phyloP scores from a whole-genome alignment of 2,329 filamentous ascomycete species.

The Fusarium stilboides region DNA sequence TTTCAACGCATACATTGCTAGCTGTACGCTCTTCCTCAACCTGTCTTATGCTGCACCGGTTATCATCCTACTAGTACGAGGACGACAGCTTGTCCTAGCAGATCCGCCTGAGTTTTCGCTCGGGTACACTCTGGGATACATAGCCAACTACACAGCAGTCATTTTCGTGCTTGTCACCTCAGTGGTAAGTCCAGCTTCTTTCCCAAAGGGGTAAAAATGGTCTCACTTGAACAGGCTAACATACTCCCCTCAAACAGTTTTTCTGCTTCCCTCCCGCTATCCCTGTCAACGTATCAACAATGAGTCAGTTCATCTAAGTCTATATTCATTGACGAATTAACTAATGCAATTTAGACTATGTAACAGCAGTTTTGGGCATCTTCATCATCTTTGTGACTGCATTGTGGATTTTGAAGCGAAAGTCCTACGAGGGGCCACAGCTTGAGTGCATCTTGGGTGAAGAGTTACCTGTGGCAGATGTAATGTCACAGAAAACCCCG shows the following conservation, averaged over 20 bases:
- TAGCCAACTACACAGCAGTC: slow-evolving; percentile 53
- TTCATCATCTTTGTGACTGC: slow-evolving; percentile 44
- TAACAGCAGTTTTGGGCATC: slow-evolving; percentile 55
- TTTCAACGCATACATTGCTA: slow-evolving; percentile 63
- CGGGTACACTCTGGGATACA: slow-evolving; percentile 48
- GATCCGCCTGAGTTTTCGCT: slow-evolving; percentile 53
- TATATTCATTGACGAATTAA: neutral
- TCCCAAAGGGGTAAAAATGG: fast-evolving
- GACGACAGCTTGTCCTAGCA: slow-evolving; percentile 52
- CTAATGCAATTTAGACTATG: slow-evolving; percentile 52
- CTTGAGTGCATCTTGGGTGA: slow-evolving; percentile 42
- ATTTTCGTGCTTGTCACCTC: slow-evolving; percentile 59
- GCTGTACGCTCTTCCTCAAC: slow-evolving; percentile 63
- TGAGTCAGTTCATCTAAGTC: slow-evolving; percentile 30
- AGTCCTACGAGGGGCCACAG: slow-evolving; percentile 39
- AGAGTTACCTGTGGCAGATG: slow-evolving; percentile 33
- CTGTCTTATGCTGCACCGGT: slow-evolving; percentile 63
- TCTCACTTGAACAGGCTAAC: neutral
- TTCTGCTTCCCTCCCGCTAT: slow-evolving; percentile 47
- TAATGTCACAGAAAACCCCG: slow-evolving; percentile 4
- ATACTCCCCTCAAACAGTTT: slow-evolving; percentile 16
- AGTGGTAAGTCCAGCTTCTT: slow-evolving; percentile 45
- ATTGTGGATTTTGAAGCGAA: slow-evolving; percentile 40
- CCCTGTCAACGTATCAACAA: slow-evolving; percentile 39
- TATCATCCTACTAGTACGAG: slow-evolving; percentile 56